Conservation (phyloP, 371 early-diverging fungal species). For the Actinomucor elegans region DNA sequence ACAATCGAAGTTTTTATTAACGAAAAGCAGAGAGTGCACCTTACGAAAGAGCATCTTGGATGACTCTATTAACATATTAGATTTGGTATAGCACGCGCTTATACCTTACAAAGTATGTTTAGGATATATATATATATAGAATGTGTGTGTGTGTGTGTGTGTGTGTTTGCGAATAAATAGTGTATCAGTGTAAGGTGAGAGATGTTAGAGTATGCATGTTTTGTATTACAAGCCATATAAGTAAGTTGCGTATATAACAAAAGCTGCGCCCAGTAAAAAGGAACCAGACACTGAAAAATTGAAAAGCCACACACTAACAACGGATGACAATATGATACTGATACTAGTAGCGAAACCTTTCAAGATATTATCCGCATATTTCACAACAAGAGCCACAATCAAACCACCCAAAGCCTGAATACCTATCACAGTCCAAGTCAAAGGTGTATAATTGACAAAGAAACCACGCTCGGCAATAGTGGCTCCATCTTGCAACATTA, state of each 20-base stretch:
- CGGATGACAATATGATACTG: slow-evolving; percentile 82
- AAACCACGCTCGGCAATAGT: slow-evolving; percentile 78
- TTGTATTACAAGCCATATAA: slow-evolving; percentile 61
- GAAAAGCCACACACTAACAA: slow-evolving; percentile 77
- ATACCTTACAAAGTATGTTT: too few relatives aligned
- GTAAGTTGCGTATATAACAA: slow-evolving; percentile 81
- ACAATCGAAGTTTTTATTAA: too few relatives aligned
- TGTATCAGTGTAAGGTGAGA: background rate
- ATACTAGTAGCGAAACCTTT: slow-evolving; percentile 93
- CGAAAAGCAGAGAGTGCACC: too few relatives aligned
- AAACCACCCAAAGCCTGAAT: slow-evolving; percentile 89
- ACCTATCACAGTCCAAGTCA: slow-evolving; percentile 74
- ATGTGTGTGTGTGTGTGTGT: background rate
- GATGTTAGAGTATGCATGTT: background rate
- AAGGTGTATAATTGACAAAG: slow-evolving; percentile 77
- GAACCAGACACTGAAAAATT: slow-evolving; percentile 62
- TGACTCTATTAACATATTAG: too few relatives aligned
- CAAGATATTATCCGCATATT: slow-evolving; percentile 93
- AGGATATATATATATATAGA: too few relatives aligned
- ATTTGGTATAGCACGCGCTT: too few relatives aligned
- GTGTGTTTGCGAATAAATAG: background rate
- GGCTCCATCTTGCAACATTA: slow-evolving; percentile 67
- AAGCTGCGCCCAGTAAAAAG: slow-evolving; percentile 77
- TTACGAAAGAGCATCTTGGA: too few relatives aligned
- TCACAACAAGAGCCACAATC: slow-evolving; percentile 89